Base-by-base conservation (phyloP, 495 filamentous ascomycete genomes). In the Astrocystis sublimbata region DNA sequence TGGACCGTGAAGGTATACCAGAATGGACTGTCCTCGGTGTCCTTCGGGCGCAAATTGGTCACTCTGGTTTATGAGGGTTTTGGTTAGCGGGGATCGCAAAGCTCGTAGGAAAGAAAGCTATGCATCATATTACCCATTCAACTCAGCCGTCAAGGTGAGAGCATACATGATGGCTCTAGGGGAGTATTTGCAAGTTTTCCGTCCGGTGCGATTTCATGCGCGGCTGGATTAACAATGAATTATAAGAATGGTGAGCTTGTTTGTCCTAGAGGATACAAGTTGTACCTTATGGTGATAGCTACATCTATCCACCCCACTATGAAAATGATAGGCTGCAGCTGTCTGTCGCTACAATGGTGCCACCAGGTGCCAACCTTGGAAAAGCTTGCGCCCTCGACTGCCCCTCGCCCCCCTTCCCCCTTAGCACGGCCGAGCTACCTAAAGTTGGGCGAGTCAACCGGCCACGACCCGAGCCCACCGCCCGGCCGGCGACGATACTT, bases 1-100 rank as follows among this genome's bases (percentile, higher is more conserved):
- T 97, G 89, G 42, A 99, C 93, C 69, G 88, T 91, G 85, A 99
- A 97, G 49, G 89, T 96, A 79, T 96, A 99, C 79, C 85, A 94
- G 78, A 96, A 98, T 0, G 91, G 91, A 56, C 81, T 84, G 6
- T 89, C 89, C 51, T 82, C 77, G 2, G 88, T 90, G 74, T 99
- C 94, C 62, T 88, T 79, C 1, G 94, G 96, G 56, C 85, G 86
- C 54, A 99, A 87, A 63, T 92, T 87, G 52, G 92, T 96, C 19
- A 99, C 91, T 8, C 96, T 98, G 66, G 17, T 19, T 56, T 54
- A 33, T 36, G 8, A 36, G 53, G 31, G 68, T 31, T 66, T 2
- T 31, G 47, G 57, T 74, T 62, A 71, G 60, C 36, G 24, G 0
- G 57, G n/a, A n/a, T n/a, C n/a, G n/a, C n/a, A n/a, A n/a, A n/a